Evolutionary conservation across 176 grass and related monocot species (phyloP), one percentile per base, ranked within the genome.

Genomic region (Ananas comosus): DNA sequence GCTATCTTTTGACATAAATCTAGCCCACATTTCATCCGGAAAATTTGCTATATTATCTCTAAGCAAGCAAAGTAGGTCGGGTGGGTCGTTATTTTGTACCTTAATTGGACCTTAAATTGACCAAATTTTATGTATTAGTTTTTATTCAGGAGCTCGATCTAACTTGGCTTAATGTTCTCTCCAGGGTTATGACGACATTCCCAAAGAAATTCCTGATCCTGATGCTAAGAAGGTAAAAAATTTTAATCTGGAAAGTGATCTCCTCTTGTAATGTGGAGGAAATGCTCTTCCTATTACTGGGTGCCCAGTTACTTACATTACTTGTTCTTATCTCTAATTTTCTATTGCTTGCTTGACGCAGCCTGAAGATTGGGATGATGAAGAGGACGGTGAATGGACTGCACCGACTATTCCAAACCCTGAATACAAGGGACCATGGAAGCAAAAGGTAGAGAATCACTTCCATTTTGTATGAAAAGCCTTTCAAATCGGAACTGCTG

Each of bases 381-480:
- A 99, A 71, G 87, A 93, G 90, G 89, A 93, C 82, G 94, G 94
- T 80, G 94, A 99, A 80, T 99, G 89, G 89, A 88, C 89, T 28
- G 84, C 84, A 33, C 84, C 89, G 10, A 93, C 89, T 70, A 93
- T 99, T 53, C 89, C 94, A 12, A 92, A 99, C 77, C 94, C 94
- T 2, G 89, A 93, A 63, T 93, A 99, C 71, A 90, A 86, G 82
- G 94, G 87, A 69, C 86, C 83, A 64, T 90, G 89, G 89, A 93
- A 79, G 59, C 94, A 87, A 88, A 93, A 93, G 84, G 94, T 90
- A 8, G 66, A 25, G 13, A 19, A 0, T 66, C 0, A 70, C 75
- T 59, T 25, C 67, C 19, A 76, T 17, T 69, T 42, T 42, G 33
- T 8, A 42, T 42, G 4, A 42, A 42, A 42, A 42, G 4, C 33